A percentile compares a stretch with the other conserved stretches of the same genome.
Conservation (phyloP, 2,329 filamentous ascomycete species). For the Sphaerostilbella broomeana region DNA sequence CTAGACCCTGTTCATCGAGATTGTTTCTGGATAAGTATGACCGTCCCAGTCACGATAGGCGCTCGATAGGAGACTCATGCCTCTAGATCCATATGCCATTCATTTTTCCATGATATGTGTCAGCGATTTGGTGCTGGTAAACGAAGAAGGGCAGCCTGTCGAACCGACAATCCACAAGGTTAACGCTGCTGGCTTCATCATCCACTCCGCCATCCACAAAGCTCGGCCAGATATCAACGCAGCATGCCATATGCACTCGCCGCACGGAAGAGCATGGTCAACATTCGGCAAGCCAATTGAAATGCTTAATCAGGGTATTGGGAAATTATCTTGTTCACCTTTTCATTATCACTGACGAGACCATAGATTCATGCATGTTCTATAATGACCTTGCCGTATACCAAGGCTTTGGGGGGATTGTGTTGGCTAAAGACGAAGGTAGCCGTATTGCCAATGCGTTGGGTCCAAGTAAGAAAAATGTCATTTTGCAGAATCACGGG, state of each 20-base stretch:
- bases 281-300: slow-evolving; percentile 56
- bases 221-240: slow-evolving; percentile 57
- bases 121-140: slow-evolving; percentile 60
- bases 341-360: too few relatives aligned
- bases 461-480: slow-evolving; percentile 45
- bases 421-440: slow-evolving; percentile 56
- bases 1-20: slow-evolving; percentile 28
- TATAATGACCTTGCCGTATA: slow-evolving; percentile 58
- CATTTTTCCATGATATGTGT: slow-evolving; percentile 61
- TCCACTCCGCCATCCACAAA: slow-evolving; percentile 60
- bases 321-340: background rate
- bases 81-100: slow-evolving; percentile 30
- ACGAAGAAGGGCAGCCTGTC: slow-evolving; percentile 51
- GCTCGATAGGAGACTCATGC: background rate
- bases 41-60: slow-evolving; percentile 36
- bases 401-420: slow-evolving; percentile 42
- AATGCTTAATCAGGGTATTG: slow-evolving; percentile 55
- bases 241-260: slow-evolving; percentile 59
- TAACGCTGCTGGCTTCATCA: slow-evolving; percentile 63
- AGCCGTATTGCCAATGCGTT: slow-evolving; percentile 54
- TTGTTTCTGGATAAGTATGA: slow-evolving; percentile 45
- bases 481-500: slow-evolving; percentile 64
- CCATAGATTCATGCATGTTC: slow-evolving; percentile 55
- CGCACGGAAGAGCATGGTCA: slow-evolving; percentile 59
- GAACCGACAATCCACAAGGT: slow-evolving; percentile 54